Conservation (phyloP, 495 filamentous ascomycete genomes). For the Penicillium silybi region DNA sequence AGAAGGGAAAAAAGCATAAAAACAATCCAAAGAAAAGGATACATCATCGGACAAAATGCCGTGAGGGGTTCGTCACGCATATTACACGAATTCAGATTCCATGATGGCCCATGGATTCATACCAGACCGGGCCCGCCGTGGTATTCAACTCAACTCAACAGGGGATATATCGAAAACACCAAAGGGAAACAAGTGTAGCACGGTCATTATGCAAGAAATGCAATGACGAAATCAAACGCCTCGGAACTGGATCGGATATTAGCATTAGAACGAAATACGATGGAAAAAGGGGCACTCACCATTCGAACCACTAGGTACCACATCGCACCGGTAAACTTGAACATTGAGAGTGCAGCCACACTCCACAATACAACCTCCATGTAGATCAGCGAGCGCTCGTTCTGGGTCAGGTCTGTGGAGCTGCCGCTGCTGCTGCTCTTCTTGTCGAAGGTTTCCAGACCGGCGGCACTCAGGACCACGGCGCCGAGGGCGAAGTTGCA, state of each 20-base stretch:
- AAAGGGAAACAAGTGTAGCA: conserved; percentile 17
- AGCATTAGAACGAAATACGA: conserved; percentile 4
- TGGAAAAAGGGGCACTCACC: conserved; percentile 37
- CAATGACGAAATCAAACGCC: conserved; percentile 40
- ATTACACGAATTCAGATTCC: conserved; percentile 15
- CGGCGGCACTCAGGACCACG: conserved; percentile 80
- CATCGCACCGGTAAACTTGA: conserved; percentile 86
- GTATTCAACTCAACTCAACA: conserved; percentile 13
- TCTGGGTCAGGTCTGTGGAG: conserved; percentile 40
- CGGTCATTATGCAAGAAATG: conserved; percentile 10
- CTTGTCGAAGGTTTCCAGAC: conserved; percentile 60
- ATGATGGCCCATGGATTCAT: conserved; percentile 10
- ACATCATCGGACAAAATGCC: conserved; percentile 14
- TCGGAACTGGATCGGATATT: conserved; percentile 40
- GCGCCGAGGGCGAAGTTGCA: conserved; percentile 88
- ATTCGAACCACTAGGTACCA: conserved; percentile 95
- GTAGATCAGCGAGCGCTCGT: conserved; percentile 67
- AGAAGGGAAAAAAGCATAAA: conserved; percentile 6
- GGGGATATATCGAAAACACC: conserved; percentile 22
- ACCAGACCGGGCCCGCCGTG: conserved; percentile 35
- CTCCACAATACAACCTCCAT: conserved; percentile 88
- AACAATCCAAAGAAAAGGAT: conserved; percentile 5
- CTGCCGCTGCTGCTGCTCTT: conserved; percentile 14
- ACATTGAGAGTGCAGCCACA: conserved; percentile 79
- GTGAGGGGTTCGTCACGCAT: conserved; percentile 18